These are phyloP conservation scores for Straminergon stramineum DNA, from an alignment of 225 moss, liverwort and hornwort species.

Conservation along the genomic window DNA sequence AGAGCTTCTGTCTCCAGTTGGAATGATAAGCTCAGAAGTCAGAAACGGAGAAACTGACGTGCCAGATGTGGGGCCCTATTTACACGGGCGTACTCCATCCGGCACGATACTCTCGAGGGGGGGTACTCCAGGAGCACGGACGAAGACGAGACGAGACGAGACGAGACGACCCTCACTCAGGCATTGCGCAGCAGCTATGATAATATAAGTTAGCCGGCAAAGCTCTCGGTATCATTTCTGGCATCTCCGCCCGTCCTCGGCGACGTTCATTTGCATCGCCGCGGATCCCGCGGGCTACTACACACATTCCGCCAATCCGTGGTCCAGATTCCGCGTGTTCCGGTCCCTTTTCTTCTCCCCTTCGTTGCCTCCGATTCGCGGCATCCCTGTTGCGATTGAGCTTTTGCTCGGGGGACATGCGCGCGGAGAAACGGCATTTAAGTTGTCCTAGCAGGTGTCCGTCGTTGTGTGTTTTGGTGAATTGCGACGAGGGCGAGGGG, in stretches of 20 bases:
- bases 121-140: neutral
- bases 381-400: neutral
- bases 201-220: neutral
- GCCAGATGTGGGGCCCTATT: neutral
- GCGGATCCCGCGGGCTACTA: neutral
- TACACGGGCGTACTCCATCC: neutral
- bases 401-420: neutral
- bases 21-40: constrained; percentile 3
- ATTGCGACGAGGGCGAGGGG: neutral
- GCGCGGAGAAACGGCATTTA: neutral
- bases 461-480: neutral
- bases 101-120: neutral
- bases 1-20: neutral
- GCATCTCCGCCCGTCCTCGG: neutral
- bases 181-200: neutral
- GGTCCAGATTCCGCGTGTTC: neutral
- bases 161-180: neutral
- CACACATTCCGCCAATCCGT: neutral
- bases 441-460: neutral
- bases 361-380: neutral
- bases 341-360: neutral
- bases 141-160: neutral
- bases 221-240: neutral
- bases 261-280: neutral
- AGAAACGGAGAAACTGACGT: neutral